These are phyloP conservation scores for Pholiota microspora DNA, from an alignment of 768 basidiomycete species.

Conservation along the genomic window DNA sequence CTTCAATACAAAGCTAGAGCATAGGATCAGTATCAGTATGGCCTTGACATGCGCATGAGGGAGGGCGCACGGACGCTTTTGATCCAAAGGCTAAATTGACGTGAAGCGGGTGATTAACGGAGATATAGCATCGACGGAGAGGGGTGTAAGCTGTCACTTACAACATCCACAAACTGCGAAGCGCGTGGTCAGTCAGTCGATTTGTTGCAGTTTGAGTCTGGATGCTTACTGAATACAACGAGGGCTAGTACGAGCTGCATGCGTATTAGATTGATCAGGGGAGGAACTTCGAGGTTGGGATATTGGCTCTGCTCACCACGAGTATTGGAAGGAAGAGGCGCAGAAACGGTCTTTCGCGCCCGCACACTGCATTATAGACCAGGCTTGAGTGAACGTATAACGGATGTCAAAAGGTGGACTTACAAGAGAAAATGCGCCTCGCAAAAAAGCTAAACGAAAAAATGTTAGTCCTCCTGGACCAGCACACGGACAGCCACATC, in stretches of 20 bases:
- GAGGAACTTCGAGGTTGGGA: no score
- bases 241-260: constrained; percentile 1
- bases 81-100: background rate
- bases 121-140: background rate
- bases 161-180: constrained; percentile 1
- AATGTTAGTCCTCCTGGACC: background rate
- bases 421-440: constrained; percentile 18
- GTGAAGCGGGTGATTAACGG: background rate
- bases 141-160: background rate
- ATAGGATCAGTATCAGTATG: background rate
- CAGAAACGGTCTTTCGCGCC: constrained; percentile 11
- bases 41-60: background rate
- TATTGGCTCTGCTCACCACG: constrained; percentile 10
- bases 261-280: background rate
- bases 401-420: background rate
- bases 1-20: constrained; percentile 1
- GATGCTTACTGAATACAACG: background rate
- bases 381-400: no score
- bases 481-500: no score
- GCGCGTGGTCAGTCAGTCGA: background rate
- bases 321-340: constrained; percentile 14
- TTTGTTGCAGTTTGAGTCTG: background rate
- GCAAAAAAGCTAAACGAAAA: constrained; percentile 19
- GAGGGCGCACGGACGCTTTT: background rate
- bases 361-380: constrained; percentile 21